phyloP scores from a whole-genome alignment of 208 protist genomes.

The Strigomonas culicis region DNA sequence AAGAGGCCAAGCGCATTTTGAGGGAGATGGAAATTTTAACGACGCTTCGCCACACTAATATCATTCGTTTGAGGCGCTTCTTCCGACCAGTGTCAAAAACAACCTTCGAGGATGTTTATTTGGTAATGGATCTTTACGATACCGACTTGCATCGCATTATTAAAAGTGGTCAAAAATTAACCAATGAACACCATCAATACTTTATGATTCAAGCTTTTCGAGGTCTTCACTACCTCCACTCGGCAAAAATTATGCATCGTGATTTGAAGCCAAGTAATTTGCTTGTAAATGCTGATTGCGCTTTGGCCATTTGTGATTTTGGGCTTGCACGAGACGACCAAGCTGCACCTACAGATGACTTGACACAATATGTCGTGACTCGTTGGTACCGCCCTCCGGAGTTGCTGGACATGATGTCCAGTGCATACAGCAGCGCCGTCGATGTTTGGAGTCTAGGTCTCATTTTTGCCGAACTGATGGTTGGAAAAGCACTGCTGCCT shows the following conservation, averaged over 20 bases:
- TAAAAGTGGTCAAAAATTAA: conserved; percentile 90
- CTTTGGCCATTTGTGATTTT: conserved; percentile 94
- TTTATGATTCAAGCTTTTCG: conserved; percentile 98
- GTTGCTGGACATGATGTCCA: conserved; percentile 90
- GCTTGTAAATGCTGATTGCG: conserved; percentile 95
- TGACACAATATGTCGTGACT: conserved; percentile 97
- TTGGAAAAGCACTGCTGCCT: conserved; percentile 96
- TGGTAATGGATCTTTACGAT: conserved; percentile 93
- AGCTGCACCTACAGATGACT: conserved; percentile 28
- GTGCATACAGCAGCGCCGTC: conserved; percentile 95
- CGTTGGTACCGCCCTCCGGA: conserved; percentile 99
- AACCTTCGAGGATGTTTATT: conserved; percentile 87
- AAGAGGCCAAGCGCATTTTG: conserved; percentile 96
- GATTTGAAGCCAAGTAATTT: conserved; percentile 96
- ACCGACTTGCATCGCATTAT: conserved; percentile 98
- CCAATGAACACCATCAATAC: conserved; percentile 97
- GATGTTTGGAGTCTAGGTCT: conserved; percentile 97
- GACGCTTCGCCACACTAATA: conserved; percentile 92
- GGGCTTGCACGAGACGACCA: conserved; percentile 85
- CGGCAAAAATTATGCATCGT: conserved; percentile 96
- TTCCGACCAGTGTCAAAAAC: conserved; percentile 60
- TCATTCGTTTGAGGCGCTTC: conserved; percentile 88
- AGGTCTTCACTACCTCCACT: conserved; percentile 96
- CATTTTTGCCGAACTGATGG: conserved; percentile 98
- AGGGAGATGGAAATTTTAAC: conserved; percentile 96